Percentiles rank a stretch among this genome's conserved stretches.
Conservation (phyloP, 495 filamentous ascomycete species). For the Podospora sp. region DNA sequence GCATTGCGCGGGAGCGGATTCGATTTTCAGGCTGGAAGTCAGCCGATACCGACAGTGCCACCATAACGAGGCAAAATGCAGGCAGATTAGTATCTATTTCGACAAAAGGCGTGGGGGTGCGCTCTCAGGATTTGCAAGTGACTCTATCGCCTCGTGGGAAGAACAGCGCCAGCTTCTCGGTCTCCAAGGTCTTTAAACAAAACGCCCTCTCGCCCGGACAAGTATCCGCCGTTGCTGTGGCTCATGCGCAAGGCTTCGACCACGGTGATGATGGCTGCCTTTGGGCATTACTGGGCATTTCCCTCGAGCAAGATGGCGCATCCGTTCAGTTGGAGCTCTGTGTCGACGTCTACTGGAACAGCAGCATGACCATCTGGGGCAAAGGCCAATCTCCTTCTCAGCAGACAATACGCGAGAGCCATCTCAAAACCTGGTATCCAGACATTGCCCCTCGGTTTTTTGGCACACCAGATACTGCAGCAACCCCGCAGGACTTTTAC, state of each 20-base stretch:
- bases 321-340: constrained; percentile 19
- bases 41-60: background rate
- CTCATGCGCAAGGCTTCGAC: constrained; percentile 11
- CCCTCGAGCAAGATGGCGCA: constrained; percentile 24
- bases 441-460: constrained; percentile 1
- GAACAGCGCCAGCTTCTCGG: background rate
- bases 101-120: background rate
- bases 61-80: constrained; percentile 14
- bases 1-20: constrained; percentile 30
- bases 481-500: constrained; percentile 50
- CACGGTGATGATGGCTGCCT: constrained; percentile 27
- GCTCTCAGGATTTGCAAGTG: constrained; percentile 17
- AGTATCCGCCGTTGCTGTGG: constrained; percentile 21
- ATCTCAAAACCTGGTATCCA: constrained; percentile 37
- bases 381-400: constrained; percentile 19
- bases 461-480: background rate
- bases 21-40: constrained; percentile 11
- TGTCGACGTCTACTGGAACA: constrained; percentile 33
- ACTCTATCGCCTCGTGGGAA: constrained; percentile 21
- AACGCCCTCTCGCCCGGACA: constrained; percentile 7
- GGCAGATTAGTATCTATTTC: constrained; percentile 16
- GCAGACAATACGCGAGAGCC: constrained; percentile 23
- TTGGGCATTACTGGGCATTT: constrained; percentile 28
- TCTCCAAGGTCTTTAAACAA: constrained; percentile 13
- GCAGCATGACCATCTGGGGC: constrained; percentile 23